phyloP scores from a whole-genome alignment of 2,329 filamentous ascomycete genomes.

The Neospermospora avenae region DNA sequence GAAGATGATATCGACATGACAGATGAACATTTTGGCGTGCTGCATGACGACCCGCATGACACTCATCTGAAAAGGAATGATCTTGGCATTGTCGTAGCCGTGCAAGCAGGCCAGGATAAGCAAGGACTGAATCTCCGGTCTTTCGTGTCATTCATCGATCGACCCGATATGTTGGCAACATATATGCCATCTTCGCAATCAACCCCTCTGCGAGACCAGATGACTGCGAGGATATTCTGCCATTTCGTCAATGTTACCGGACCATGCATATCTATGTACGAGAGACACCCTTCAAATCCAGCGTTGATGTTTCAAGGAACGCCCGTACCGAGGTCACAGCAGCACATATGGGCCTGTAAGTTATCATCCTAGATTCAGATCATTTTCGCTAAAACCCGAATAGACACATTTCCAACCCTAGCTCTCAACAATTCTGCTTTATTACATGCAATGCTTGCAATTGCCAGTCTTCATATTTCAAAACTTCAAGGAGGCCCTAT shows the following conservation, averaged over 20 bases:
- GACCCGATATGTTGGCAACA: constrained; percentile 53
- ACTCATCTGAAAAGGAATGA: constrained; percentile 35
- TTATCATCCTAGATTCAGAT: constrained; percentile 14
- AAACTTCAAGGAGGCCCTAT: constrained; percentile 71
- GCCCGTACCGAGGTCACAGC: constrained; percentile 59
- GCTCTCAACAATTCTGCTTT: constrained; percentile 83
- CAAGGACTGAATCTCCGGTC: constrained; percentile 40
- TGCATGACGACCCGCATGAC: constrained; percentile 37
- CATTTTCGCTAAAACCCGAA: neutral
- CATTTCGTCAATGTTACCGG: constrained; percentile 91
- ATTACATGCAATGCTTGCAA: constrained; percentile 84
- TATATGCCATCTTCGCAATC: constrained; percentile 64
- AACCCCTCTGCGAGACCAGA: constrained; percentile 74
- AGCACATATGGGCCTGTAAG: constrained; percentile 63
- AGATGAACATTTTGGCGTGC: neutral
- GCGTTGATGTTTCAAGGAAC: constrained; percentile 61
- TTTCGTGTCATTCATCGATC: constrained; percentile 42
- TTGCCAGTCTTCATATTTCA: constrained; percentile 84
- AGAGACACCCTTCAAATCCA: constrained; percentile 74
- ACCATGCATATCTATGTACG: constrained; percentile 81
- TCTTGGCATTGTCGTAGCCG: constrained; percentile 30
- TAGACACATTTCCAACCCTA: constrained; percentile 77
- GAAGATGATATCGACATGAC: constrained; percentile 49
- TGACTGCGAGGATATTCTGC: constrained; percentile 79
- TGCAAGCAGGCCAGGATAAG: constrained; percentile 30